These are phyloP conservation scores for Rusavskia elegans DNA, from an alignment of 495 filamentous ascomycete species.

Conservation along the genomic window DNA sequence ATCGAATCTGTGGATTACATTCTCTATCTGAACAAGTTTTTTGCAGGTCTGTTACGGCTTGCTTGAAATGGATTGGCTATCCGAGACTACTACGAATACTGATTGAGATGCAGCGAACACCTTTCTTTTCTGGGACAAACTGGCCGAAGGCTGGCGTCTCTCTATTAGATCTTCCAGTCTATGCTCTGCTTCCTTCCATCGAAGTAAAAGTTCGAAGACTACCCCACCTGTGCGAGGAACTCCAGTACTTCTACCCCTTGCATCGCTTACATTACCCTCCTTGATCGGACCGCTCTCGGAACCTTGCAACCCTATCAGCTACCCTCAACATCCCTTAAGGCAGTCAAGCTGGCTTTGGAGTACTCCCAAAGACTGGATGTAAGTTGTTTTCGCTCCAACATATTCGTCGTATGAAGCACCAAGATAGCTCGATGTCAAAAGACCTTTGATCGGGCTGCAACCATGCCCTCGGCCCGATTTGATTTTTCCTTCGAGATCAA, in stretches of 20 bases:
- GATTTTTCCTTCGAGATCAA: no score
- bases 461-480: no score
- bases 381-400: no score
- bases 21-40: no score
- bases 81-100: neutral
- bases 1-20: no score
- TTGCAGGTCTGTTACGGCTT: neutral
- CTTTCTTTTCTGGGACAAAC: neutral
- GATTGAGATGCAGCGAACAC: neutral
- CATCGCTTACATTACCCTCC: neutral
- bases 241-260: neutral
- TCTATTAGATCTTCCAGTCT: neutral
- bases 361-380: no score
- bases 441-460: no score
- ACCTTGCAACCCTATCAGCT: neutral
- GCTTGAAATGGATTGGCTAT: neutral
- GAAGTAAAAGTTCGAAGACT: neutral
- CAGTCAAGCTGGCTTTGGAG: neutral
- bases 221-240: neutral
- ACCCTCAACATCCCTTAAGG: neutral
- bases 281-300: neutral
- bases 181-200: neutral
- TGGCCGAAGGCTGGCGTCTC: neutral
- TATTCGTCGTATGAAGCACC: no score
- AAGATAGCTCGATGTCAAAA: no score